These are phyloP conservation scores for Tricholomella constricta DNA, from an alignment of 768 basidiomycete genomes.

Conservation along the genomic window DNA sequence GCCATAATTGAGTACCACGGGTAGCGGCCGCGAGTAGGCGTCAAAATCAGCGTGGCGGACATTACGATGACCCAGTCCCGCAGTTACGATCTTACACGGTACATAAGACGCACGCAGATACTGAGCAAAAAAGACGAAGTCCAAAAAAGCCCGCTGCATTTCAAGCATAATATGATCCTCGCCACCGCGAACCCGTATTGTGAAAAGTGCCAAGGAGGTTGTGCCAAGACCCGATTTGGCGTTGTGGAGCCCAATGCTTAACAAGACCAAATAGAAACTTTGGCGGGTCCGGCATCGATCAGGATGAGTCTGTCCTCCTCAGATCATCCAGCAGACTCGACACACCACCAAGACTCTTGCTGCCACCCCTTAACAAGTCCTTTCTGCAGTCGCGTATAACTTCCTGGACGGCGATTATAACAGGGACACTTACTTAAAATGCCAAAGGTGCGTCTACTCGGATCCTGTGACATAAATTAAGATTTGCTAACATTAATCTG, in stretches of 20 bases:
- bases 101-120: too few relatives aligned
- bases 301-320: slow-evolving; percentile 9
- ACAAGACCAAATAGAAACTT: slow-evolving; percentile 16
- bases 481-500: slow-evolving; percentile 15
- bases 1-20: too few relatives aligned
- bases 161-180: too few relatives aligned
- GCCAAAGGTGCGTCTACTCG: slow-evolving; percentile 49
- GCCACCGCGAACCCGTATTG: too few relatives aligned
- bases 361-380: slow-evolving; percentile 1
- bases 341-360: not conserved
- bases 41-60: too few relatives aligned
- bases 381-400: slow-evolving; percentile 12
- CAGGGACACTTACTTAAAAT: slow-evolving; percentile 31
- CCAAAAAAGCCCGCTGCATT: too few relatives aligned
- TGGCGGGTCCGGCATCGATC: slow-evolving; percentile 12
- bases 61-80: too few relatives aligned
- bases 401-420: slow-evolving; percentile 11
- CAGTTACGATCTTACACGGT: too few relatives aligned
- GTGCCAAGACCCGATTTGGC: not conserved
- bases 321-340: slow-evolving; percentile 6
- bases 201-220: too few relatives aligned
- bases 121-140: too few relatives aligned
- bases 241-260: not conserved
- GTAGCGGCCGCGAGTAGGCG: too few relatives aligned
- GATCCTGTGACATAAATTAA: slow-evolving; percentile 14